Base-by-base conservation (phyloP, 352 stramenopile genomes). In the Phytophthora capsici region DNA sequence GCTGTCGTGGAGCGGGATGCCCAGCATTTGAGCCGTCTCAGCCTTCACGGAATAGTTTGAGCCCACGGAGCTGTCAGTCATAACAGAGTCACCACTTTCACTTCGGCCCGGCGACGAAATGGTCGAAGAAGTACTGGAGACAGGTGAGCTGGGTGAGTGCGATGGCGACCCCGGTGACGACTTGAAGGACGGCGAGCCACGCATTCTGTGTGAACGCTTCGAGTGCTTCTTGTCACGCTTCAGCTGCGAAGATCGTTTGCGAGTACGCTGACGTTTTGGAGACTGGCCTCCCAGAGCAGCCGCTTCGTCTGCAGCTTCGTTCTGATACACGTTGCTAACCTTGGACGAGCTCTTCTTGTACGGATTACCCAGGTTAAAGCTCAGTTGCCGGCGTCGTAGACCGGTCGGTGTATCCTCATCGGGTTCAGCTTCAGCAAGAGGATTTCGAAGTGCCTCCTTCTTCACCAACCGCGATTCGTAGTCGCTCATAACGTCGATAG, bases 341-440 rank as follows among this genome's bases (percentile, higher is more conserved):
- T 96, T 96, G 2, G 84, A 89, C n/a, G 84, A 70, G 40, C 75
- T 94, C 70, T 95, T 95, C 71, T 95, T 96, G 82, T 96, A 96
- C 16, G 88, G 88, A 43, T 94, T 95, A 16, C 88, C 88, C 4
- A 96, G 61, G 37, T 94, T 94, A 56, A 96, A 95, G 44, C 82
- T 91, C 12, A 96, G 60, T 51, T 96, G 88, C 7, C 88, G 82
- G 17, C 88, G 71, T 47, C 87, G 73, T 10, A 93, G 55, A 13
- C 88, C 88, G 10, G 82, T 77, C 1, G 85, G 83, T 0, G 86
- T 96, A 46, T 94, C 84, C 55, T 96, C 88, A 50, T 96, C 88
- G 4, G 85, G 81, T 26, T 96, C 88, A 16, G 88, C 85, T 40
- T 96, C 87, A 19, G 80, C 81, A 13, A 93, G 75, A n/a, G 88